Evolutionary conservation across 352 stramenopile species (phyloP), one percentile per base, ranked within the genome.

Genomic region (Globisporangium nunn): DNA sequence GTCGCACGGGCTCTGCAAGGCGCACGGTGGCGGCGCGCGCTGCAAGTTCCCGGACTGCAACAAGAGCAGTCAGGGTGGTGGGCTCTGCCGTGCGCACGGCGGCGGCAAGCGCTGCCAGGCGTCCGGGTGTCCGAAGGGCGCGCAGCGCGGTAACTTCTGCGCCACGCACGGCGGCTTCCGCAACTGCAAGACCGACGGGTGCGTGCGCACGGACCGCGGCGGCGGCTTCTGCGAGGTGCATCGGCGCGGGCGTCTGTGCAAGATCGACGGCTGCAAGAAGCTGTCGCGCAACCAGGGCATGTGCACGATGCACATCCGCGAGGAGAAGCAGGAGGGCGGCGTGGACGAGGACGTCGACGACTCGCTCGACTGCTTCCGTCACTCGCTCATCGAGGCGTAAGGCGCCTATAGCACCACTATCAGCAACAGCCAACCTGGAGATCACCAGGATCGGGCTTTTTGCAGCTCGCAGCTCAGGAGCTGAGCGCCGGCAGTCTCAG

Each of bases 261-360:
- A 91, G 64, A 68, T 92, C 45, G 77, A 91, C 43, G 84, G 80
- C 39, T 94, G 84, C 72, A 94, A 94, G 72, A 94, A 94, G 62
- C 74, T 94, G 14, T 87, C 81, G 14, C 83, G 83, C 28, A 94
- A 92, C 70, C 77, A 94, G 62, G 84, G 84, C 56, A 88, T 92
- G 74, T 94, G 84, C 70, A 94, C 84, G n/a, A 87, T 92, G 80
- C 84, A 94, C 70, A 88, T 94, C 50, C 84, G 84, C 45, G 78
- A 91, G 61, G 82, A 89, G 48, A 92, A 92, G 74, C 82, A 92
- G 56, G 66, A 79, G 39, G 46, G 46, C 29, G 10, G 52, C 37
- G 10, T 46, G 40, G 49, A 44, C 17, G 59, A 60, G n/a, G 59
- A 65, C 18, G 30, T 52, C 44, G 44, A 49, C 44, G 44, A 29